Percentiles rank a stretch among this genome's conserved stretches.
phyloP scores from a whole-genome alignment of 345 rosid species.

The Kandelia obovata region DNA sequence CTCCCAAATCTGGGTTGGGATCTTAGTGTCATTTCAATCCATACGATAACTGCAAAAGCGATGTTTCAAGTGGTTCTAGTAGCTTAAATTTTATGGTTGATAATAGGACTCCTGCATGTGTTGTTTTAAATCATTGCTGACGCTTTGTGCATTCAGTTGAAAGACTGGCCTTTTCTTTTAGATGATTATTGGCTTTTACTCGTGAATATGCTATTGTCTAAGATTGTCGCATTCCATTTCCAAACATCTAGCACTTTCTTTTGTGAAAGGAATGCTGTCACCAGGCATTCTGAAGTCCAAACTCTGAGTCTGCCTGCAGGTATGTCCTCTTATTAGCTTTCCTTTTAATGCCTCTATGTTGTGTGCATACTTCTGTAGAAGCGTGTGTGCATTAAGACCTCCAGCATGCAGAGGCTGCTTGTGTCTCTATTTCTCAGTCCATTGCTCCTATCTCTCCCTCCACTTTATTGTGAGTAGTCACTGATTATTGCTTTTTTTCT shows the following conservation, averaged over 20 bases:
- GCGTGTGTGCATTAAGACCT: too few species aligned
- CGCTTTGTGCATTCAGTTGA: not conserved
- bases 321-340: too few species aligned
- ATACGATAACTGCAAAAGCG: not conserved
- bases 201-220: conserved; percentile 28
- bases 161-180: conserved; percentile 4
- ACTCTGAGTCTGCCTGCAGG: too few species aligned
- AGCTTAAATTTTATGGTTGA: not conserved
- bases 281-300: conserved; percentile 86
- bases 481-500: too few species aligned
- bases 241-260: conserved; percentile 58
- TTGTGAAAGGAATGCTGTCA: conserved; percentile 40
- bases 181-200: conserved; percentile 34
- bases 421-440: too few species aligned
- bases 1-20: not conserved
- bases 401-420: too few species aligned
- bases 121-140: not conserved
- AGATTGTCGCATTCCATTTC: conserved; percentile 94
- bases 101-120: not conserved
- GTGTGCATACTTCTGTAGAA: too few species aligned
- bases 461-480: too few species aligned
- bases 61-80: not conserved
- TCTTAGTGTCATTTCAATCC: conserved; percentile 14
- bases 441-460: too few species aligned
- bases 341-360: too few species aligned